These are phyloP conservation scores for Monilinia aucupariae DNA, from an alignment of 2,329 filamentous ascomycete species.

Conservation along the genomic window DNA sequence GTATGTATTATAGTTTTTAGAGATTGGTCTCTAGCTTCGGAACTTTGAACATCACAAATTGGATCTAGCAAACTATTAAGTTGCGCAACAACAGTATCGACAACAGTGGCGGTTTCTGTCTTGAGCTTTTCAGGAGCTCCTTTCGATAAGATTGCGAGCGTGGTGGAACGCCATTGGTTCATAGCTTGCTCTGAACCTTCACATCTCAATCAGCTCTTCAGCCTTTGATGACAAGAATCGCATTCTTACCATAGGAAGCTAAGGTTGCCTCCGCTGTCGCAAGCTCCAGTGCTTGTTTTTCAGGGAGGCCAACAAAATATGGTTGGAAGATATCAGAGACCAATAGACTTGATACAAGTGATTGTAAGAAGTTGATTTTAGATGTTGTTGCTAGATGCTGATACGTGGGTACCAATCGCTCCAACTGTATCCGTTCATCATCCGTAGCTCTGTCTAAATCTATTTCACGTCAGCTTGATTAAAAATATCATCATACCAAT, in stretches of 20 bases:
- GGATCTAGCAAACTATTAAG: slow-evolving; percentile 47
- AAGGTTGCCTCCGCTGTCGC: slow-evolving; percentile 32
- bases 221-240: neutral
- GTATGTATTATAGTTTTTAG: slow-evolving; percentile 49
- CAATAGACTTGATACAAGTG: slow-evolving; percentile 53
- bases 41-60: slow-evolving; percentile 37
- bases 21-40: slow-evolving; percentile 45
- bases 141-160: slow-evolving; percentile 53
- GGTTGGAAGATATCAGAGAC: slow-evolving; percentile 56
- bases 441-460: slow-evolving; percentile 43
- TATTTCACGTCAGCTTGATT: slow-evolving; percentile 26
- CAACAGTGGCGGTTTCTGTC: slow-evolving; percentile 41
- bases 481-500: neutral
- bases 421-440: slow-evolving; percentile 41
- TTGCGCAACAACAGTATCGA: slow-evolving; percentile 42
- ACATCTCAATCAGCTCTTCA: slow-evolving; percentile 22
- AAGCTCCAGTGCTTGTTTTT: slow-evolving; percentile 48
- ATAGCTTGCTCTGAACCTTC: slow-evolving; percentile 46
- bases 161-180: slow-evolving; percentile 63
- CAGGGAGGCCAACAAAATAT: slow-evolving; percentile 58
- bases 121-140: slow-evolving; percentile 45
- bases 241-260: slow-evolving; percentile 25
- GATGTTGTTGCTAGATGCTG: slow-evolving; percentile 47
- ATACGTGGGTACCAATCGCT: slow-evolving; percentile 52
- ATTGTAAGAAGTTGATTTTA: slow-evolving; percentile 59